Evolutionary conservation across 441 rosid genomes (phyloP).

Genomic region (Jatropha podagrica): DNA sequence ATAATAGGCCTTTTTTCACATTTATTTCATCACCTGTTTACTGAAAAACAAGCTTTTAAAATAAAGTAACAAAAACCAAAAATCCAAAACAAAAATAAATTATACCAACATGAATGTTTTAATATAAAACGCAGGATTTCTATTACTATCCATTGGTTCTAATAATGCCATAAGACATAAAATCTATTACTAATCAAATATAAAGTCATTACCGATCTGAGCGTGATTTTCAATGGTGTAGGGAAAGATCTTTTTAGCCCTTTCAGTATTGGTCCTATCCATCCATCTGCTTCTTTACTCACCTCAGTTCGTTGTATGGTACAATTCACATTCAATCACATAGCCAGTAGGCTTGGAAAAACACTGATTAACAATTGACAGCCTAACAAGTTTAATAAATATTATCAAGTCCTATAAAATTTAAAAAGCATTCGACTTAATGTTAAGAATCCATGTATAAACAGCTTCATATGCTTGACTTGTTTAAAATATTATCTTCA

Average conservation of each 20-base stretch:
- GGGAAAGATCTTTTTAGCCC: slow-evolving; percentile 85
- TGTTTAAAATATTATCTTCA: slow-evolving; percentile 55
- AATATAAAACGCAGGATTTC: neutral
- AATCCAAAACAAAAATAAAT: no score
- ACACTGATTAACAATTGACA: slow-evolving; percentile 61
- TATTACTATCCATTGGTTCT: neutral
- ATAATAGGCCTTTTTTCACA: no score
- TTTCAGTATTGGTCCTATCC: slow-evolving; percentile 69
- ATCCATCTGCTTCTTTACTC: slow-evolving; percentile 71
- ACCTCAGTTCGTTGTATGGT: slow-evolving; percentile 64
- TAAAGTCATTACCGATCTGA: slow-evolving; percentile 85
- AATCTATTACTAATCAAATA: neutral
- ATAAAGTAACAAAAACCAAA: no score
- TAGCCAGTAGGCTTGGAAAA: slow-evolving; percentile 56
- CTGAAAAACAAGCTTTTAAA: no score
- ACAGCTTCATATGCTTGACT: slow-evolving; percentile 8
- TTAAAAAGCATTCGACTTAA: neutral
- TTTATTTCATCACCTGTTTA: no score
- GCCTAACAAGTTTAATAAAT: slow-evolving; percentile 45
- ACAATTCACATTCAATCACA: slow-evolving; percentile 9
- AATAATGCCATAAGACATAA: neutral
- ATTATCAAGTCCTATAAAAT: slow-evolving; percentile 3
- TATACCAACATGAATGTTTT: no score
- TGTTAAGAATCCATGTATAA: neutral
- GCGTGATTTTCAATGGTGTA: slow-evolving; percentile 68